phyloP scores from a whole-genome alignment of 2,329 filamentous ascomycete species.

The Pyrenophora graminea region DNA sequence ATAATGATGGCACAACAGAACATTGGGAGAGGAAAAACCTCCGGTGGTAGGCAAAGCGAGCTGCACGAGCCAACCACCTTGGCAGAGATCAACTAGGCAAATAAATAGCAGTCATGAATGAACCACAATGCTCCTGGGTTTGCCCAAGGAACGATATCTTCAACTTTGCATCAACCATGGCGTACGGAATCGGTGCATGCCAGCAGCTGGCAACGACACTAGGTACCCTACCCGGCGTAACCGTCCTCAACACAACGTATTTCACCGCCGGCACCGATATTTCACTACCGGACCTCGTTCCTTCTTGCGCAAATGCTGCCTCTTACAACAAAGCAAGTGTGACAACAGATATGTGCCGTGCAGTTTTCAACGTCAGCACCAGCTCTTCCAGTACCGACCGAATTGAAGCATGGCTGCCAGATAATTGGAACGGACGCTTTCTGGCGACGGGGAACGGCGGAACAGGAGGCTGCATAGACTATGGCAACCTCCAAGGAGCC shows the following conservation, averaged over 20 bases:
- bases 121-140: too few relatives aligned
- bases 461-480: slow-evolving; percentile 40
- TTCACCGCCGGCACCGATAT: slow-evolving; percentile 5
- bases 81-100: too few relatives aligned
- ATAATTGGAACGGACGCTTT: slow-evolving; percentile 44
- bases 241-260: slow-evolving; percentile 13
- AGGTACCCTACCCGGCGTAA: slow-evolving; percentile 2
- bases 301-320: slow-evolving; percentile 7
- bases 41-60: too few relatives aligned
- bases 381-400: slow-evolving; percentile 32
- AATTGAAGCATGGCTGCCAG: slow-evolving; percentile 47
- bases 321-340: slow-evolving; percentile 6
- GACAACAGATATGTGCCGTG: slow-evolving; percentile 16
- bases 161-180: slow-evolving; percentile 1
- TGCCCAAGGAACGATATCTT: not conserved
- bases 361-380: slow-evolving; percentile 7
- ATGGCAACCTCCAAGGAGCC: slow-evolving; percentile 39
- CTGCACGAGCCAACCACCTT: too few relatives aligned
- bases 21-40: too few relatives aligned
- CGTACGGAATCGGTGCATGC: slow-evolving; percentile 7
- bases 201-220: slow-evolving; percentile 9
- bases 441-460: slow-evolving; percentile 46
- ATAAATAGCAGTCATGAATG: not conserved
- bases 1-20: too few relatives aligned
- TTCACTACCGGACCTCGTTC: slow-evolving; percentile 9